Conservation (phyloP, 2,329 filamentous ascomycete species). For the Phyllosticta citribraziliensis region DNA sequence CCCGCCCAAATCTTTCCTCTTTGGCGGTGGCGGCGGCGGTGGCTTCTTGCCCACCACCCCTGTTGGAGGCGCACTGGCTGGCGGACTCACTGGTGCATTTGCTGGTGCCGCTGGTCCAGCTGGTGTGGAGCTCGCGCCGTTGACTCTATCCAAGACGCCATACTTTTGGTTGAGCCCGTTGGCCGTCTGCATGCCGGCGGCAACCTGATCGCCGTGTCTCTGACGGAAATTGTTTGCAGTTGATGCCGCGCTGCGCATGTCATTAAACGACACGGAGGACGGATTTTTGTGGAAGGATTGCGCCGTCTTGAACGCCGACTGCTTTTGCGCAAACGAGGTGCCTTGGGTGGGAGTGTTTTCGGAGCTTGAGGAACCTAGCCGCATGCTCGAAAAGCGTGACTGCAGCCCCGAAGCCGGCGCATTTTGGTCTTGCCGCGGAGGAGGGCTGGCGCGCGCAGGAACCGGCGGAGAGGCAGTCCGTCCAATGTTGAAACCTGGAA, state of each 20-base stretch:
- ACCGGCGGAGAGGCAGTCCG: slow-evolving; percentile 26
- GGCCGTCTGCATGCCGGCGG: slow-evolving; percentile 48
- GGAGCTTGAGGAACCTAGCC: background rate
- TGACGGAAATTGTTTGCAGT: slow-evolving; percentile 62
- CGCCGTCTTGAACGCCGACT: slow-evolving; percentile 52
- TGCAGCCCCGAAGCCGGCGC: slow-evolving; percentile 47
- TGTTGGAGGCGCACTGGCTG: slow-evolving; percentile 1
- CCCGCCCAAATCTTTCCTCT: slow-evolving; percentile 37
- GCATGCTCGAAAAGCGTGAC: slow-evolving; percentile 47
- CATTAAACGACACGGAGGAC: slow-evolving; percentile 49
- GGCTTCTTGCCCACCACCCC: slow-evolving; percentile 38
- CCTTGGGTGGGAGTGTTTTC: slow-evolving; percentile 35
- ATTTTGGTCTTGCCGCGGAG: slow-evolving; percentile 17
- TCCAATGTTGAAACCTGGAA: slow-evolving; percentile 68
- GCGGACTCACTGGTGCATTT: slow-evolving; percentile 5
- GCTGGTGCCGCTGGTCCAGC: no score
- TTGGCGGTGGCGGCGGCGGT: slow-evolving; percentile 49
- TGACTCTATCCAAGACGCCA: slow-evolving; percentile 42
- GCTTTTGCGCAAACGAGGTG: slow-evolving; percentile 54
- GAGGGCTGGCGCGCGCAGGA: slow-evolving; percentile 18
- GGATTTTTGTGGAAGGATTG: slow-evolving; percentile 51
- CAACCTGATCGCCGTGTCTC: slow-evolving; percentile 58
- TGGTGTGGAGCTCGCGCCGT: slow-evolving; percentile 24
- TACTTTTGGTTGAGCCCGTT: slow-evolving; percentile 53
- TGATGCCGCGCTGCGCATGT: slow-evolving; percentile 48